Conservation (phyloP, 495 filamentous ascomycete species). For the Xylaria intraflava region DNA sequence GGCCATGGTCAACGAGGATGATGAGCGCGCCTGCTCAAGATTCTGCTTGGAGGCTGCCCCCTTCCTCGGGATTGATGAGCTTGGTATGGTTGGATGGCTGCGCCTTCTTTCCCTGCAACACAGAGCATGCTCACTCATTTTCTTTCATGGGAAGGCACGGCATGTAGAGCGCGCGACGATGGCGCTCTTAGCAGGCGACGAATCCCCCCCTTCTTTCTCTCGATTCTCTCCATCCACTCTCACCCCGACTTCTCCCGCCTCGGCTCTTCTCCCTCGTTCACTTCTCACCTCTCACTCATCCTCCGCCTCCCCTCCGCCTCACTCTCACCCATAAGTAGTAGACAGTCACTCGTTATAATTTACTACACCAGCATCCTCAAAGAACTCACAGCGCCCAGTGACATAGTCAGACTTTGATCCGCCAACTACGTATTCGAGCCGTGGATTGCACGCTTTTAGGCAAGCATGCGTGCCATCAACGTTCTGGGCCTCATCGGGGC, state of each 20-base stretch:
- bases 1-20: too few species aligned
- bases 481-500: constrained; percentile 20
- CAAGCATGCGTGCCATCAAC: constrained; percentile 21
- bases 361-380: constrained; percentile 4
- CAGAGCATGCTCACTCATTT: not conserved
- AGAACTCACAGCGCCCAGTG: constrained; percentile 10
- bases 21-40: too few species aligned
- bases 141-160: constrained; percentile 1
- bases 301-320: not conserved
- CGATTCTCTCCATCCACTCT: not conserved
- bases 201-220: not conserved
- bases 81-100: not conserved
- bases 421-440: constrained; percentile 10
- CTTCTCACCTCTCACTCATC: constrained; percentile 7
- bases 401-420: constrained; percentile 16
- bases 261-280: constrained; percentile 3
- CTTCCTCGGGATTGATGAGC: not conserved
- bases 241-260: not conserved
- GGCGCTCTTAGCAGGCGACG: not conserved
- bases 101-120: not conserved
- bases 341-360: constrained; percentile 8
- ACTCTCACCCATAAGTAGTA: not conserved
- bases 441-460: not conserved
- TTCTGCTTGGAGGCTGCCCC: not conserved
- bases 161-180: not conserved